These are phyloP conservation scores for Clitopilus hobsonii DNA, from an alignment of 768 basidiomycete genomes.

Conservation along the genomic window DNA sequence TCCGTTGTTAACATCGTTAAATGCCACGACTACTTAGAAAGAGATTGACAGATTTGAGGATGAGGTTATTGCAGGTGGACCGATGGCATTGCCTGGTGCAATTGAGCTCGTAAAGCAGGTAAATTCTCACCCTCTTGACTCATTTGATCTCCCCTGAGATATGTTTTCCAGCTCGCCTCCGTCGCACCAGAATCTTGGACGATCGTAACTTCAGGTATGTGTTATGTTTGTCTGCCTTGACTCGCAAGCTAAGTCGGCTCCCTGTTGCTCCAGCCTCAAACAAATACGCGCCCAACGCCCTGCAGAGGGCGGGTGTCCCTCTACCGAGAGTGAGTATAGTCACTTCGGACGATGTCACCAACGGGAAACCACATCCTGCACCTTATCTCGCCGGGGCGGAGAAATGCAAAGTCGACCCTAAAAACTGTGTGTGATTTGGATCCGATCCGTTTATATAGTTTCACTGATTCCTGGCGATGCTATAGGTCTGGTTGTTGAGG, in stretches of 20 bases:
- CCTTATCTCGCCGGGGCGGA: constrained; percentile 81
- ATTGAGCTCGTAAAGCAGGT: constrained; percentile 52
- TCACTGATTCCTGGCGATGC: background rate
- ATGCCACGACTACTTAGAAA: constrained; percentile 28
- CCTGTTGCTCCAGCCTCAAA: constrained; percentile 53
- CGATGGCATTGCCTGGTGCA: constrained; percentile 66
- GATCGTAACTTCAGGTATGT: constrained; percentile 75
- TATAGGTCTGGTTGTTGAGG: constrained; percentile 81
- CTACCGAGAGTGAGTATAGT: constrained; percentile 57
- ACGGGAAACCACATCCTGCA: constrained; percentile 85
- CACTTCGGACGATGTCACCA: constrained; percentile 65
- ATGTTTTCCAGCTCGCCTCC: constrained; percentile 23
- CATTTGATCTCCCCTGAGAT: no score
- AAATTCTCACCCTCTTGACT: background rate
- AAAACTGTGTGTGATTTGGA: constrained; percentile 42
- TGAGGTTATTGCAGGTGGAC: constrained; percentile 62
- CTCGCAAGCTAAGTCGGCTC: background rate
- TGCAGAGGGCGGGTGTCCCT: constrained; percentile 58
- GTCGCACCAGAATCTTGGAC: constrained; percentile 55
- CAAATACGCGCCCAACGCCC: constrained; percentile 63
- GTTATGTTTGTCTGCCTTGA: background rate
- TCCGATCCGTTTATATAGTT: background rate
- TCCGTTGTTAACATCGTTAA: background rate
- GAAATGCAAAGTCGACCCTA: constrained; percentile 48
- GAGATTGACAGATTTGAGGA: constrained; percentile 78